These are phyloP conservation scores for Metschnikowia anglica DNA, from an alignment of 805 yeast species.

Conservation along the genomic window DNA sequence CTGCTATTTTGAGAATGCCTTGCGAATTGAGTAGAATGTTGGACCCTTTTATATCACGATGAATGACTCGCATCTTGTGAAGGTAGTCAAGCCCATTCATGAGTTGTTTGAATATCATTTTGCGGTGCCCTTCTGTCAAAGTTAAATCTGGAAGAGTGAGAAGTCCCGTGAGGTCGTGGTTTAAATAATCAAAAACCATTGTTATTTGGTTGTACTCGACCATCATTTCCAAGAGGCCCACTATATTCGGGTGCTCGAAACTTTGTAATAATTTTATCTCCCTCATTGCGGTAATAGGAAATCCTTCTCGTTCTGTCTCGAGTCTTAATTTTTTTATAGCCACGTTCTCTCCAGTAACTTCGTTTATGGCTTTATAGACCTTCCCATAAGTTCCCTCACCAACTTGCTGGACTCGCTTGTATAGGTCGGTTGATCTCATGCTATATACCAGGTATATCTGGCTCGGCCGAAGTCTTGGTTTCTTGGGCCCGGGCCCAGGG, in stretches of 20 bases:
- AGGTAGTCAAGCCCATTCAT: constrained; percentile 67
- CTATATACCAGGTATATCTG: constrained; percentile 38
- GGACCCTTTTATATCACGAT: constrained; percentile 81
- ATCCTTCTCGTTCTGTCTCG: constrained; percentile 89
- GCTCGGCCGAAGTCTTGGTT: constrained; percentile 21
- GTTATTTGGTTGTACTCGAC: constrained; percentile 70
- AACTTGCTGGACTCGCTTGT: constrained; percentile 78
- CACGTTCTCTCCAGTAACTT: constrained; percentile 64
- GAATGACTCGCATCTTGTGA: constrained; percentile 67
- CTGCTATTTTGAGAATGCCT: constrained; percentile 71
- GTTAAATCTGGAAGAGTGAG: constrained; percentile 69
- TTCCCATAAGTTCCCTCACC: constrained; percentile 99
- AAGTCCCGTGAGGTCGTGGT: constrained; percentile 89
- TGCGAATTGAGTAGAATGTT: constrained; percentile 63
- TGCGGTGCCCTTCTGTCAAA: constrained; percentile 62
- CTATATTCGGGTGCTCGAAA: constrained; percentile 77
- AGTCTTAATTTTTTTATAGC: constrained; percentile 84
- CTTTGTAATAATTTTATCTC: constrained; percentile 85
- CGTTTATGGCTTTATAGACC: constrained; percentile 83
- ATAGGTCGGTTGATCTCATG: constrained; percentile 39
- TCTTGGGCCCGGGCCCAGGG: constrained; percentile 4
- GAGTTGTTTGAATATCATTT: constrained; percentile 63
- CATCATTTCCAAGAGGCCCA: constrained; percentile 86
- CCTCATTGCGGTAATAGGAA: constrained; percentile 92
- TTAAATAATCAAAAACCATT: constrained; percentile 92